These are phyloP conservation scores for Annulohypoxylon truncatum DNA, from an alignment of 2,329 filamentous ascomycete genomes.

Conservation along the genomic window DNA sequence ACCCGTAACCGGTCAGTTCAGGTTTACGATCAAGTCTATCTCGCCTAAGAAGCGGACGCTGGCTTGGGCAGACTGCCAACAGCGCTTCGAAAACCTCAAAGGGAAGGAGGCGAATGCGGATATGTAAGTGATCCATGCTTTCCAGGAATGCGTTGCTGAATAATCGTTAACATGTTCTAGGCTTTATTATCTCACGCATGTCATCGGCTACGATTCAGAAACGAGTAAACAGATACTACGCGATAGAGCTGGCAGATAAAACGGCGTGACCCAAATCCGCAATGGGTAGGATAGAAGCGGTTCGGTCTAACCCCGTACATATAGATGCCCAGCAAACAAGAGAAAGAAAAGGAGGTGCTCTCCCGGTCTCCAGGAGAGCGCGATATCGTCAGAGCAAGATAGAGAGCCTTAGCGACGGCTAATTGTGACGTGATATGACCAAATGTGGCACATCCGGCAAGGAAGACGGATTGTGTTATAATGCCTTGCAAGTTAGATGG, in stretches of 20 bases:
- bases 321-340: not conserved
- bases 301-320: not conserved
- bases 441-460: conserved; percentile 21
- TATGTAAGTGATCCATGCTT: conserved; percentile 70
- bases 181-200: conserved; percentile 61
- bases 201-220: conserved; percentile 66
- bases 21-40: conserved; percentile 85
- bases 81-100: conserved; percentile 79
- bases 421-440: conserved; percentile 22
- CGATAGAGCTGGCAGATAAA: conserved; percentile 50
- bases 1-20: conserved; percentile 88
- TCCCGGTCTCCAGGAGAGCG: not conserved
- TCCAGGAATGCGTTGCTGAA: not conserved
- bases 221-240: conserved; percentile 61
- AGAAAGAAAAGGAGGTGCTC: not conserved
- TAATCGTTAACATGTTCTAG: conserved; percentile 52
- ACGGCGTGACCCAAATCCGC: conserved; percentile 37
- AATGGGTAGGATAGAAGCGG: conserved; percentile 9
- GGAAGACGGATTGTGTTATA: conserved; percentile 12
- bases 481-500: conserved; percentile 28
- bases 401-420: conserved; percentile 12
- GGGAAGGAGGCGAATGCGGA: conserved; percentile 75
- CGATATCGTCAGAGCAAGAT: conserved; percentile 12
- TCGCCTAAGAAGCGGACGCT: conserved; percentile 72
- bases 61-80: conserved; percentile 78